Conservation (phyloP, 1,139 yeast genomes). For the Pneumocystis carinii region DNA sequence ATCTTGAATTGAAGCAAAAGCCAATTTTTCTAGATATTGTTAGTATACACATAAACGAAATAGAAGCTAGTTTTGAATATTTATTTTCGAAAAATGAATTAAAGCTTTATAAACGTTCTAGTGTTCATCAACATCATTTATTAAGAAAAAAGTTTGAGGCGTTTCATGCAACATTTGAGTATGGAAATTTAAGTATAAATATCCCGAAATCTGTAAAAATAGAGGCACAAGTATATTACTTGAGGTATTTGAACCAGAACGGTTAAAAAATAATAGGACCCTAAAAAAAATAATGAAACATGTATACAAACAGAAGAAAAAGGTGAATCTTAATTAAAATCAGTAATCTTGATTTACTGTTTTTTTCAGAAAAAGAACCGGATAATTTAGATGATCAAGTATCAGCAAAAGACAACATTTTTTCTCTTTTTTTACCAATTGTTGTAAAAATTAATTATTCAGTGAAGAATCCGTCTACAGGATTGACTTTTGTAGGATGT, state of each 20-base stretch:
- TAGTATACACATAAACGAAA: conserved; percentile 48
- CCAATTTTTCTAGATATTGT: conserved; percentile 27
- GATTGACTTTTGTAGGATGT: conserved; percentile 46
- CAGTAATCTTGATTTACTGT: conserved; percentile 11
- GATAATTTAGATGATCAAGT: conserved; percentile 8
- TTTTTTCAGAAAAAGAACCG: conserved; percentile 21
- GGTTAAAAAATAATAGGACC: neutral
- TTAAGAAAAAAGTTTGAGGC: conserved; percentile 33
- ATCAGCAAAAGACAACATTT: conserved; percentile 3
- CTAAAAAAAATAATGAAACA: neutral
- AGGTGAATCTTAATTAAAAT: neutral
- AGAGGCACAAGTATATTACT: neutral
- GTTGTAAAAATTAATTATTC: conserved; percentile 55
- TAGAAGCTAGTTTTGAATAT: conserved; percentile 36
- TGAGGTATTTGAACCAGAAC: neutral
- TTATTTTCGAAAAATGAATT: conserved; percentile 47
- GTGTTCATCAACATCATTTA: conserved; percentile 28
- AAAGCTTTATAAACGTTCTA: conserved; percentile 22
- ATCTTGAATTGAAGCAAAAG: neutral
- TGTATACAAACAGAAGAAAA: neutral
- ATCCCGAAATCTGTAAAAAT: neutral
- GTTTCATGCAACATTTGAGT: neutral
- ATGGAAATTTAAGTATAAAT: neutral
- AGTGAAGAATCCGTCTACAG: conserved; percentile 53
- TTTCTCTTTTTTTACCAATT: conserved; percentile 46